Base-by-base conservation (phyloP, 208 protist genomes). In the Acanthamoeba triangularis region DNA sequence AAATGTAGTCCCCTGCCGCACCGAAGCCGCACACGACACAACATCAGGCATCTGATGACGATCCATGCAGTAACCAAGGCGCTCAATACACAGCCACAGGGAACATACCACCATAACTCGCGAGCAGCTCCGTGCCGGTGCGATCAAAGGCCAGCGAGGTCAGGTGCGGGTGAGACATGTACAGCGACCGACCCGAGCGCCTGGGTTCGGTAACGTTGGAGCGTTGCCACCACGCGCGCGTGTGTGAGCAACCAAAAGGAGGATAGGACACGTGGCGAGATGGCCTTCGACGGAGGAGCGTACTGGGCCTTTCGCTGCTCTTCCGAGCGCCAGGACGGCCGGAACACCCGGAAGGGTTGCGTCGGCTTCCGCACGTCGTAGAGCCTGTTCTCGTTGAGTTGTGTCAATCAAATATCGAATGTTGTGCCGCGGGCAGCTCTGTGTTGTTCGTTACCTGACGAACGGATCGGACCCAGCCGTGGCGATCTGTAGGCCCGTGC, bases 51-150 rank as follows among this genome's bases (percentile, higher is more conserved):
- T n/a, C n/a, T n/a, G n/a, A n/a, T n/a, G n/a, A n/a, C n/a, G n/a
- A n/a, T n/a, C n/a, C n/a, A n/a, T n/a, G n/a, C n/a, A n/a, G n/a
- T n/a, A n/a, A n/a, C n/a, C n/a, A n/a, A n/a, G n/a, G n/a, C n/a
- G n/a, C n/a, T n/a, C n/a, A n/a, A n/a, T n/a, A n/a, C n/a, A n/a
- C n/a, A n/a, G n/a, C n/a, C n/a, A n/a, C n/a, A n/a, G n/a, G n/a
- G n/a, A n/a, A n/a, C n/a, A n/a, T 61, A 61, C 56, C 63, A 16
- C 74, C 74, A 84, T 84, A 84, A 35, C 41, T 84, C 7, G 74
- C 74, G 6, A 84, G 41, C 74, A 84, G 41, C 25, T 84, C 74
- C 7, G 74, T 30, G 16, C 74, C 74, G 23, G 35, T 54, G 41
- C 41, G 41, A 47, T 54, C 44, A 54, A 84, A 84, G 25, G 74